These are phyloP conservation scores for Hypericum androsaemum DNA, from an alignment of 345 rosid genomes.

Conservation along the genomic window DNA sequence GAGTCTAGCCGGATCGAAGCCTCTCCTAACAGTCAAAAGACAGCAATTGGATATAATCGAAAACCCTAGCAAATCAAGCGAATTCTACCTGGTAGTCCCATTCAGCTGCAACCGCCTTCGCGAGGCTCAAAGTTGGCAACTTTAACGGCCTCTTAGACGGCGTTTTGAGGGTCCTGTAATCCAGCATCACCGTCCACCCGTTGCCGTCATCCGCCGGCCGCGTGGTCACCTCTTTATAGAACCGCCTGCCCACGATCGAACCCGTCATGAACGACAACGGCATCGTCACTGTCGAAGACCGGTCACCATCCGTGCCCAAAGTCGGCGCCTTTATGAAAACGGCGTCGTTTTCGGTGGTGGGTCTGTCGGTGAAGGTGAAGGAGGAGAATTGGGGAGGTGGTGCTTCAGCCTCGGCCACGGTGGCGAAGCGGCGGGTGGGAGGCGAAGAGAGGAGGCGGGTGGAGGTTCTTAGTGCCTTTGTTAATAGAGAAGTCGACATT, in stretches of 20 bases:
- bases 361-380: constrained; percentile 13
- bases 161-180: constrained; percentile 81
- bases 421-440: constrained; percentile 25
- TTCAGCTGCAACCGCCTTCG: constrained; percentile 87
- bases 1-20: too few relatives aligned
- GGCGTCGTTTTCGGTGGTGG: constrained; percentile 17
- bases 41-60: too few relatives aligned
- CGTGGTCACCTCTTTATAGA: constrained; percentile 66
- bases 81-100: constrained; percentile 84
- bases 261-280: constrained; percentile 91
- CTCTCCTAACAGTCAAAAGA: too few relatives aligned
- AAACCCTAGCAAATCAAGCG: too few relatives aligned
- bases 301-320: constrained; percentile 16
- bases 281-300: constrained; percentile 51
- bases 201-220: constrained; percentile 83
- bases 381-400: constrained; percentile 40
- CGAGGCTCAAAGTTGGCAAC: constrained; percentile 63
- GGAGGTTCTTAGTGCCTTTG: constrained; percentile 30
- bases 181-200: constrained; percentile 96
- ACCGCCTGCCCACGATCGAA: constrained; percentile 77
- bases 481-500: constrained; percentile 37
- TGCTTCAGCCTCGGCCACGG: constrained; percentile 34
- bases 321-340: constrained; percentile 38
- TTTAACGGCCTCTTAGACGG: constrained; percentile 80
- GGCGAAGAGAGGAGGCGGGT: constrained; percentile 9